Conservation (phyloP, 2,329 filamentous ascomycete species). For the Xylaria sp. region DNA sequence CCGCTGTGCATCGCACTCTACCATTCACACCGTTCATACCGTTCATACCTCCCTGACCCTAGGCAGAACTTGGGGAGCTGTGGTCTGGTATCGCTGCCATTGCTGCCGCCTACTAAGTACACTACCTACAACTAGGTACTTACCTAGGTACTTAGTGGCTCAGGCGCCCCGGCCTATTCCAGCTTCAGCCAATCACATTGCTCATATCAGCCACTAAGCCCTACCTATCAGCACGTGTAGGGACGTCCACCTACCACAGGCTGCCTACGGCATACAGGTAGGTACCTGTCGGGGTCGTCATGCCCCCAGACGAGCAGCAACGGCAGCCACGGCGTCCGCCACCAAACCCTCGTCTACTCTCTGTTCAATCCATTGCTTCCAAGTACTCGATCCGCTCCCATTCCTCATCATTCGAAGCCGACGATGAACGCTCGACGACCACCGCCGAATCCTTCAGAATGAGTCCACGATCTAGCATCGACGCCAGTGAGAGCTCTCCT, state of each 20-base stretch:
- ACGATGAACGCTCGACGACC: conserved; percentile 67
- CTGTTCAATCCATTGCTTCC: conserved; percentile 56
- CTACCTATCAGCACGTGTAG: not conserved
- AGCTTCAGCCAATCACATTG: conserved; percentile 19
- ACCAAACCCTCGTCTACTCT: conserved; percentile 53
- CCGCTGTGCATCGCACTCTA: too few species aligned
- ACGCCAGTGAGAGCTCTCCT: conserved; percentile 43
- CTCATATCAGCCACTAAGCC: conserved; percentile 1
- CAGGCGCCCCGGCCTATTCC: not conserved
- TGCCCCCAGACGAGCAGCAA: conserved; percentile 45
- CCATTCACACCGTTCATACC: too few species aligned
- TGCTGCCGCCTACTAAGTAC: not conserved
- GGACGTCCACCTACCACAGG: not conserved
- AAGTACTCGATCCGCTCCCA: conserved; percentile 64
- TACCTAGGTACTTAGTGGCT: not conserved
- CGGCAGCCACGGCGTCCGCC: conserved; percentile 43
- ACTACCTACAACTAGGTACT: too few species aligned
- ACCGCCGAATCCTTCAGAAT: conserved; percentile 47
- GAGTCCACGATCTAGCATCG: conserved; percentile 46
- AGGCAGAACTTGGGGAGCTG: too few species aligned
- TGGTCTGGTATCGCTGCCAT: too few species aligned
- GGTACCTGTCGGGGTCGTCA: too few species aligned
- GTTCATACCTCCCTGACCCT: too few species aligned
- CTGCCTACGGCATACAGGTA: too few species aligned
- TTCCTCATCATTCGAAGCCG: conserved; percentile 69